These are phyloP conservation scores for Melampsora americana DNA, from an alignment of 1,284 basidiomycete genomes.

Conservation along the genomic window DNA sequence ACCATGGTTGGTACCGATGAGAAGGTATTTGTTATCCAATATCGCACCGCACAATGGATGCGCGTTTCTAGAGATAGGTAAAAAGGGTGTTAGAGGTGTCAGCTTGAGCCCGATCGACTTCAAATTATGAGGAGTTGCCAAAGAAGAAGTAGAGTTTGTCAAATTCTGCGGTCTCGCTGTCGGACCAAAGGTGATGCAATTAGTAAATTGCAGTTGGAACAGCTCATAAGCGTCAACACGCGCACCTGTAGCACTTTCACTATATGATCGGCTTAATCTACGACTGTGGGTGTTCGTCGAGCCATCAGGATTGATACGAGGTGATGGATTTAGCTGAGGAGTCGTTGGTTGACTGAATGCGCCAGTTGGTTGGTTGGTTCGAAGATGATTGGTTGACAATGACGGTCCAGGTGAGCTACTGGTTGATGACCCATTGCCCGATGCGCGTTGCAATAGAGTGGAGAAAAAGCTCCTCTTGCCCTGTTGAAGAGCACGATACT, in stretches of 20 bases:
- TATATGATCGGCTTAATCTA: background rate
- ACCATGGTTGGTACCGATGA: conserved; percentile 51
- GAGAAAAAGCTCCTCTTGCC: conserved; percentile 39
- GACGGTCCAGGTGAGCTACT: conserved; percentile 15
- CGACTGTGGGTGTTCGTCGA: background rate
- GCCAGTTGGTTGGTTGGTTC: background rate
- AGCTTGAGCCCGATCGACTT: conserved; percentile 46
- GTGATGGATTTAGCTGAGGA: background rate
- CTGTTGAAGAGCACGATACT: background rate
- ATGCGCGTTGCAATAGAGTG: conserved; percentile 21
- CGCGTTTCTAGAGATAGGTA: conserved; percentile 46
- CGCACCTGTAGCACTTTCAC: background rate
- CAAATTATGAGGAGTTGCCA: conserved; percentile 40
- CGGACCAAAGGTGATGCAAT: background rate
- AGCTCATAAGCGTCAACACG: background rate
- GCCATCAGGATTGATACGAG: background rate
- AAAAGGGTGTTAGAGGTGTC: conserved; percentile 47
- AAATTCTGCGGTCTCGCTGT: background rate
- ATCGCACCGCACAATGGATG: conserved; percentile 52
- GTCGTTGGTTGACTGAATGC: conserved; percentile 12
- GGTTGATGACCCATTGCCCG: conserved; percentile 20
- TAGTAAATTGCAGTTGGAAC: background rate
- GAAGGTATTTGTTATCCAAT: conserved; percentile 50
- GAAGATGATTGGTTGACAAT: conserved; percentile 18
- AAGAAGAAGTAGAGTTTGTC: conserved; percentile 4